Percentiles rank a stretch among this genome's conserved stretches.
These are phyloP conservation scores for Microcos paniculata DNA, from an alignment of 345 rosid species.

Conservation along the genomic window DNA sequence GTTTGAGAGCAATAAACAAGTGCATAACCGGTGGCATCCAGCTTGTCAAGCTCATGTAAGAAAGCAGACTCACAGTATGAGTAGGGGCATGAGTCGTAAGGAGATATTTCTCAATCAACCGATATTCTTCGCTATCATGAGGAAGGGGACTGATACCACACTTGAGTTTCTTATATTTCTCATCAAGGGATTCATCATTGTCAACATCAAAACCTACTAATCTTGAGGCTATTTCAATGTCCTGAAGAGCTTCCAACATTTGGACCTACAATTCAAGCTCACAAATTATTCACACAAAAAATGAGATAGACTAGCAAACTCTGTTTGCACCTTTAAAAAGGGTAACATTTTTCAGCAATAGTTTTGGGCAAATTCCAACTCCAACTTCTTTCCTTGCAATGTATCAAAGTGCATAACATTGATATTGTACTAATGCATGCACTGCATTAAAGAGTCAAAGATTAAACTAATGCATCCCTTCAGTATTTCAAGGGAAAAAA, in stretches of 20 bases:
- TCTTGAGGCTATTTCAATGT: slow-evolving; percentile 95
- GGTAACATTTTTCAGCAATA: neutral
- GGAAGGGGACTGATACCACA: slow-evolving; percentile 74
- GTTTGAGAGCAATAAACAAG: neutral
- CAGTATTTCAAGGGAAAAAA: too few species aligned
- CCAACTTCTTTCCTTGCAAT: neutral
- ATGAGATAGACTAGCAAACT: neutral
- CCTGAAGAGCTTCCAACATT: slow-evolving; percentile 98
- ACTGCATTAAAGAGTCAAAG: too few species aligned
- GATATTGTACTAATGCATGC: neutral
- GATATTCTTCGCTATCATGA: slow-evolving; percentile 81
- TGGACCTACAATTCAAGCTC: slow-evolving; percentile 59
- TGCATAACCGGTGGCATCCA: neutral
- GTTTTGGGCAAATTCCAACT: neutral
- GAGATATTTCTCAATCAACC: slow-evolving; percentile 74
- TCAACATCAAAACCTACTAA: slow-evolving; percentile 91
- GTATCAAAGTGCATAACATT: neutral
- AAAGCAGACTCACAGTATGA: slow-evolving; percentile 57
- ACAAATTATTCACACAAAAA: neutral
- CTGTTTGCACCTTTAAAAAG: neutral
- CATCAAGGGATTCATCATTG: slow-evolving; percentile 76
- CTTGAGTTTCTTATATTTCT: slow-evolving; percentile 67
- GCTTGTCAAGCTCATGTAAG: neutral
- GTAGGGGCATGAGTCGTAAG: slow-evolving; percentile 89
- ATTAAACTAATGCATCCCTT: too few species aligned